Evolutionary conservation across 192 early-diverging fungal genomes (phyloP).

Genomic region (Entrophospora sp.): DNA sequence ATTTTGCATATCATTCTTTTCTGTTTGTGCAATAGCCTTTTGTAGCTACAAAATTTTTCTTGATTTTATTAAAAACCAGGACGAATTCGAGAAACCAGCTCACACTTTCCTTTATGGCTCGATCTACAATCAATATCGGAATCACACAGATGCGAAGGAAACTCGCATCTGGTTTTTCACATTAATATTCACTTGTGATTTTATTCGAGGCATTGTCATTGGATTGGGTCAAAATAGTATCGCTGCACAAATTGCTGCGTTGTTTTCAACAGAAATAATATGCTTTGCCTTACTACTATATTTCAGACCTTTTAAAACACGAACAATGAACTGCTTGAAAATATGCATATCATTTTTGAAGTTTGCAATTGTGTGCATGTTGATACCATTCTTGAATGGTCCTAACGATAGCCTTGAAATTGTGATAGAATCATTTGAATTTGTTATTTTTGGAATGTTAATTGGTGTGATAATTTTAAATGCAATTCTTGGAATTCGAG

Average conservation of each 20-base stretch:
- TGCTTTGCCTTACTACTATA: not conserved
- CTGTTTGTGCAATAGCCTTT: not conserved
- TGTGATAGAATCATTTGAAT: not conserved
- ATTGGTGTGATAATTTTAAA: not conserved
- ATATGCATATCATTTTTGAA: not conserved
- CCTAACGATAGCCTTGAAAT: not conserved
- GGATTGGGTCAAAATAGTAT: not conserved
- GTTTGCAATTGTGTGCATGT: not conserved
- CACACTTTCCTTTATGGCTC: not conserved
- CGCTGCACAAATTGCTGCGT: not conserved
- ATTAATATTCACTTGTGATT: not conserved
- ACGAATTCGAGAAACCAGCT: not conserved
- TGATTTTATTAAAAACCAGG: not conserved
- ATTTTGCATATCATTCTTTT: not conserved
- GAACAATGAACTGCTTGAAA: not conserved
- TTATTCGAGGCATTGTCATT: not conserved
- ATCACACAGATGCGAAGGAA: not conserved
- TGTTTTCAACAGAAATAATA: not conserved
- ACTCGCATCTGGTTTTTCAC: slow-evolving; percentile 4
- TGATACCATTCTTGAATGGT: not conserved
- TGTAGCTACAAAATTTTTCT: not conserved
- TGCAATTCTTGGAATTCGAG: not conserved
- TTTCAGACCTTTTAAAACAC: slow-evolving; percentile 1
- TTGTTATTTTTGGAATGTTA: not conserved
- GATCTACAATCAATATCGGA: slow-evolving; percentile 1